phyloP scores from a whole-genome alignment of 176 grass and related monocot species.

The Musa acuminata region DNA sequence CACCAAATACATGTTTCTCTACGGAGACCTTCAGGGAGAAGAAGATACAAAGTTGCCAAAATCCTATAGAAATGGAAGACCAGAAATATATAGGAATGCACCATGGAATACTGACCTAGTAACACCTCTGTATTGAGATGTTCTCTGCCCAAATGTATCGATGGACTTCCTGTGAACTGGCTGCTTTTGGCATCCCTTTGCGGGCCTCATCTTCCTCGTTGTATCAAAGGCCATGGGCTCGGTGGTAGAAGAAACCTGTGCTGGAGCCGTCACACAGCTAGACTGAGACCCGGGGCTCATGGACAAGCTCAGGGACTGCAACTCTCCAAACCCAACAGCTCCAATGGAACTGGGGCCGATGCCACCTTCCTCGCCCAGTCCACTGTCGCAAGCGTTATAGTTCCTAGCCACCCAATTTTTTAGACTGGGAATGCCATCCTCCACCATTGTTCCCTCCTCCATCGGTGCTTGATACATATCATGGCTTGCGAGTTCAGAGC shows the following conservation, averaged over 20 bases:
- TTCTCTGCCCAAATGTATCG: conserved; percentile 93
- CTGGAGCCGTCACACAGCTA: conserved; percentile 48
- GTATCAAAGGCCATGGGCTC: conserved; percentile 25
- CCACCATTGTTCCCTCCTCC: conserved; percentile 42
- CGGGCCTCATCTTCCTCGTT: conserved; percentile 49
- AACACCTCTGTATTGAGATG: conserved; percentile 88
- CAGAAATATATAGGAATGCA: no score
- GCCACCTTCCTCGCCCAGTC: conserved; percentile 19
- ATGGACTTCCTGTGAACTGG: conserved; percentile 85
- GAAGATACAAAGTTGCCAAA: no score
- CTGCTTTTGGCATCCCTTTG: conserved; percentile 65
- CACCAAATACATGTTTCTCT: no score
- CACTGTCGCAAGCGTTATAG: conserved; percentile 30
- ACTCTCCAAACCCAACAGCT: conserved; percentile 26
- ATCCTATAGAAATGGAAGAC: no score
- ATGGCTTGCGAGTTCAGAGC: conserved; percentile 30
- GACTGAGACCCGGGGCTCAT: conserved; percentile 84
- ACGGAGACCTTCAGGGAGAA: no score
- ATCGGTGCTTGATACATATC: conserved; percentile 29
- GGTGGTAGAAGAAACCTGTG: conserved; percentile 22
- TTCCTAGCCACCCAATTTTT: conserved; percentile 34
- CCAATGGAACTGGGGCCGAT: conserved; percentile 2
- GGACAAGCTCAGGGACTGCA: conserved; percentile 69
- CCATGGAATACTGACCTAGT: conserved; percentile 52
- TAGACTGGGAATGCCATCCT: conserved; percentile 8